A percentile compares a stretch with the other conserved stretches of the same genome.
Evolutionary conservation across 805 yeast genomes (phyloP).

Genomic region (Saccharomycopsis microspora): DNA sequence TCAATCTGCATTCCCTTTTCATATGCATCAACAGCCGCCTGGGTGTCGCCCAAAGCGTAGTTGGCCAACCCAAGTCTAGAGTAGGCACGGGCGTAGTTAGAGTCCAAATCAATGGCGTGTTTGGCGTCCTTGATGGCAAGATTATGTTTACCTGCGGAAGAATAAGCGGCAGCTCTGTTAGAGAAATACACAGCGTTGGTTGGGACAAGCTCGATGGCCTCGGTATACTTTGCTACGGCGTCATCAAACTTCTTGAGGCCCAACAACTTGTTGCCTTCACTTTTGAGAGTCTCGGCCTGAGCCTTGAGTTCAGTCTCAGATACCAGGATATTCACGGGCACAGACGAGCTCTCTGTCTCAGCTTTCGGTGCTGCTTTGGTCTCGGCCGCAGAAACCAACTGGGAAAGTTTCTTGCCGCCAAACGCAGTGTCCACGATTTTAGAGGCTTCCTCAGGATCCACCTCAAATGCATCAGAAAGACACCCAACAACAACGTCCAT

Average conservation of each 20-base stretch:
- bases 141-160: constrained; percentile 63
- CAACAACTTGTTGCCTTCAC: constrained; percentile 86
- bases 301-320: constrained; percentile 42
- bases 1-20: constrained; percentile 78
- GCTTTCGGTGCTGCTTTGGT: constrained; percentile 20
- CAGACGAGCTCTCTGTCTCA: constrained; percentile 14
- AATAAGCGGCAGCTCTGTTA: constrained; percentile 94
- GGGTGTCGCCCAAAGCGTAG: constrained; percentile 88
- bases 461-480: constrained; percentile 74
- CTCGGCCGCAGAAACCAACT: constrained; percentile 28
- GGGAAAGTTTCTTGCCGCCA: constrained; percentile 35
- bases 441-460: constrained; percentile 39
- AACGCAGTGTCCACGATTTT: constrained; percentile 26
- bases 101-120: constrained; percentile 66
- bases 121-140: constrained; percentile 78
- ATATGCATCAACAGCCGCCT: constrained; percentile 85
- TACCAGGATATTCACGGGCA: constrained; percentile 29
- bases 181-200: constrained; percentile 77
- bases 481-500: constrained; percentile 91
- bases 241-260: constrained; percentile 58
- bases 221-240: constrained; percentile 73
- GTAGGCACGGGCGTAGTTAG: constrained; percentile 83
- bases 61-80: constrained; percentile 91
- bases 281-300: constrained; percentile 75
- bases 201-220: constrained; percentile 60